Evolutionary conservation across 2,329 filamentous ascomycete species (phyloP).

Genomic region (Exophiala aquamarina): DNA sequence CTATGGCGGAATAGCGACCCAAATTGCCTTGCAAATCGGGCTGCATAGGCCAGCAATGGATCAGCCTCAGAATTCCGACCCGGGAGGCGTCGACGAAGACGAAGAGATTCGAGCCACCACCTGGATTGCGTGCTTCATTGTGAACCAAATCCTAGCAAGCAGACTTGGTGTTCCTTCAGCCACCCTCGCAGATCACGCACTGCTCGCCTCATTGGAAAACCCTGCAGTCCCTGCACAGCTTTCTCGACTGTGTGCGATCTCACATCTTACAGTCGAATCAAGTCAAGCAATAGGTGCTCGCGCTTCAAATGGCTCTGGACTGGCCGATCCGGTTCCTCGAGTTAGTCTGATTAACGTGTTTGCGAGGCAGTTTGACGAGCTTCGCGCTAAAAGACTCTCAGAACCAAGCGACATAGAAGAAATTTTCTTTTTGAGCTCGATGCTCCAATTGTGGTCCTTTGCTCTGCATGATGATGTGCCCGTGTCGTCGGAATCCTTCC

Average conservation of each 20-base stretch:
- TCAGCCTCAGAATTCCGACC: conserved; percentile 20
- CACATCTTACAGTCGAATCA: conserved; percentile 7
- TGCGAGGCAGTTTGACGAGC: conserved; percentile 10
- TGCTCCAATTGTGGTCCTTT: conserved; percentile 17
- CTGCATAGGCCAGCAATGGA: conserved; percentile 27
- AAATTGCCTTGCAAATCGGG: conserved; percentile 24
- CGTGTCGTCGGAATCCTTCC: conserved; percentile 3
- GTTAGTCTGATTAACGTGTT: conserved; percentile 19
- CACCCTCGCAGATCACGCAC: conserved; percentile 10
- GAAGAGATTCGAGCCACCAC: conserved; percentile 22
- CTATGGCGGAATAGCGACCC: conserved; percentile 23
- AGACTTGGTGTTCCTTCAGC: conserved; percentile 10
- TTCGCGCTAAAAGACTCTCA: conserved; percentile 1
- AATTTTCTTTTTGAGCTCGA: conserved; percentile 15
- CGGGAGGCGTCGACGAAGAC: conserved; percentile 10
- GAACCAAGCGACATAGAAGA: conserved; percentile 6
- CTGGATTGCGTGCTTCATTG: conserved; percentile 27
- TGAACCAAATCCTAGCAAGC: conserved; percentile 16
- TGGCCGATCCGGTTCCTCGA: conserved; percentile 7
- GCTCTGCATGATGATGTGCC: conserved; percentile 15
- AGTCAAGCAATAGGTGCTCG: conserved; percentile 7
- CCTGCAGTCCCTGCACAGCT: conserved; percentile 4
- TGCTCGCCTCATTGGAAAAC: conserved; percentile 8
- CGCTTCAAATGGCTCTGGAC: conserved; percentile 6
- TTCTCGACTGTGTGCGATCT: conserved; percentile 14